Evolutionary conservation across 768 basidiomycete species (phyloP), one percentile per base, ranked within the genome.

Genomic region (Royoungia palumana): DNA sequence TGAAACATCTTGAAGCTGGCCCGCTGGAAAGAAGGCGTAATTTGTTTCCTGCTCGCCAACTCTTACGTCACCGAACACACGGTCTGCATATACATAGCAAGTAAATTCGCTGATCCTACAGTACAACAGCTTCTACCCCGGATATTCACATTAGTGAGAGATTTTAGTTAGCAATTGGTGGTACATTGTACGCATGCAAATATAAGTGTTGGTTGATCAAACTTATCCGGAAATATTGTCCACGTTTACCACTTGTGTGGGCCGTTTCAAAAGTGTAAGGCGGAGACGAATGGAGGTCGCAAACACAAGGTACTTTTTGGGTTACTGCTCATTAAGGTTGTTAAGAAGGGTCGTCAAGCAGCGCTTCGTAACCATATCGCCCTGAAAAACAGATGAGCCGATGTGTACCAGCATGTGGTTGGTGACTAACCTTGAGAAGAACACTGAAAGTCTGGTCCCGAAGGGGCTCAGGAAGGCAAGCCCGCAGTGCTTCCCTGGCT

Each of bases 361-460:
- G 61, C 92, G 80, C 73, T 94, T 95, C 22, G 96, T 99, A 56
- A 98, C 96, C 85, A 95, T 92, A 62, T 99, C 96, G 41, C 94
- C 94, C 89, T 92, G 56, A 9, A 17, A 24, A 30, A 17, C 11
- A 16, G 36, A 40, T 68, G 42, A 71, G 58, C 35, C 11, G 24
- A 9, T 17, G 16, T 6, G 36, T 12, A 30, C 4, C 30, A 28
- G 25, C 25, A 47, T 19, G 43, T 30, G 3, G 17, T 16, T 9
- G 3, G 17, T n/a, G 6, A 61, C 74, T 17, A 58, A 88, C 89
- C 80, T 98, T 97, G 61, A 99, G 81, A 51, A 98, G 75, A 13
- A 83, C 81, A 47, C 81, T 83, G 65, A 99, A 99, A 0, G 95
- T 98, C 55, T 89, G 83, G 70, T 99, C 94, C 41, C 93, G 81